These are phyloP conservation scores for Aureobasidium musti DNA, from an alignment of 2,329 filamentous ascomycete species.

Conservation along the genomic window DNA sequence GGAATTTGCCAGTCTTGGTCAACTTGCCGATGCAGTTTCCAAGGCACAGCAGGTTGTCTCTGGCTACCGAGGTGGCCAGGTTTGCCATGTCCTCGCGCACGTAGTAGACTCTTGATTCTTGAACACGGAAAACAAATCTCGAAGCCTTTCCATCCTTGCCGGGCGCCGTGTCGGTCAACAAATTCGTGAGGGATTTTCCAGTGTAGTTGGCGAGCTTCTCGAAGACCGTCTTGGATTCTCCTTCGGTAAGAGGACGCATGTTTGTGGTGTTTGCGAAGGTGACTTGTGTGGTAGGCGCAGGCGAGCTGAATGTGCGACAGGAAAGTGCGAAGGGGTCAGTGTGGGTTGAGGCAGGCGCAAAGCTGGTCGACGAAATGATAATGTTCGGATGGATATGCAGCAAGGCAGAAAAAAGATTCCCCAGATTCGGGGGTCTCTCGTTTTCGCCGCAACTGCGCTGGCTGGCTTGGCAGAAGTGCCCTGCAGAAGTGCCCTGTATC, in stretches of 20 bases:
- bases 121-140: constrained; percentile 81
- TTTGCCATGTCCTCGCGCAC: constrained; percentile 88
- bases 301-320: not conserved
- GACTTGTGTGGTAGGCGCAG: not conserved
- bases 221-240: constrained; percentile 79
- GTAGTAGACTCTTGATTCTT: constrained; percentile 86
- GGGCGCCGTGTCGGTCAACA: constrained; percentile 56
- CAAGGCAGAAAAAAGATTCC: constrained; percentile 23
- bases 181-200: constrained; percentile 78
- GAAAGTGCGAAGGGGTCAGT: too few relatives aligned
- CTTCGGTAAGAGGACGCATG: constrained; percentile 81
- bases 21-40: constrained; percentile 93
- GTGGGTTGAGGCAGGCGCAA: not conserved
- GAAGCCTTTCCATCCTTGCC: constrained; percentile 52
- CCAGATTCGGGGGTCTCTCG: constrained; percentile 21
- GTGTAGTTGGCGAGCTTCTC: constrained; percentile 94
- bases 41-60: constrained; percentile 80
- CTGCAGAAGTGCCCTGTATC: not conserved
- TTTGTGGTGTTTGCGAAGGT: constrained; percentile 38
- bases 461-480: constrained; percentile 15
- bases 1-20: constrained; percentile 94
- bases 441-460: constrained; percentile 10
- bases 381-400: not conserved
- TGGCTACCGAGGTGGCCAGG: constrained; percentile 79
- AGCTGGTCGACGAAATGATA: not conserved